phyloP scores from a whole-genome alignment of 176 grass and related monocot species.

The Musa beccarii region DNA sequence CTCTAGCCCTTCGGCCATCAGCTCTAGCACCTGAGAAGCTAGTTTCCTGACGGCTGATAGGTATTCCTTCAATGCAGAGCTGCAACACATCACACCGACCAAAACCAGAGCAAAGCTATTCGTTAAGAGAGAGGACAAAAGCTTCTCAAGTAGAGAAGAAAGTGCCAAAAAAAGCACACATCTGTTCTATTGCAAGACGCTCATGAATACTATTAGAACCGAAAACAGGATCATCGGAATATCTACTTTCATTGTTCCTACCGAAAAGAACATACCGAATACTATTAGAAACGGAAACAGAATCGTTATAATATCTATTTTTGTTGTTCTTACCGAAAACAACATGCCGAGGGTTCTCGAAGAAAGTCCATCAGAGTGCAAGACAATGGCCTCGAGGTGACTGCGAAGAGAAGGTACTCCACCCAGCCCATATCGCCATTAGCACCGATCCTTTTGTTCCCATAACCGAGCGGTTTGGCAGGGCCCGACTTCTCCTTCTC shows the following conservation, averaged over 20 bases:
- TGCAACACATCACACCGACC: neutral
- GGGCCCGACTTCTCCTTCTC: slow-evolving; percentile 47
- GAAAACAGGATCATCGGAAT: no score
- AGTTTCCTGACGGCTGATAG: neutral
- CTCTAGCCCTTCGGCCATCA: slow-evolving; percentile 2
- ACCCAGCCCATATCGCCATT: slow-evolving; percentile 84
- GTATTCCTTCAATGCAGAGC: neutral
- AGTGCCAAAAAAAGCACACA: neutral
- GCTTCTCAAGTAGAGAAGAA: no score
- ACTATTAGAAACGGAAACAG: no score
- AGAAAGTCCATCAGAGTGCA: neutral
- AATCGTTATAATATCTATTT: no score
- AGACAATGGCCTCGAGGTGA: neutral
- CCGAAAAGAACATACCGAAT: no score
- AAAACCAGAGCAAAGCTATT: no score
- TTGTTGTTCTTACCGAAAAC: neutral
- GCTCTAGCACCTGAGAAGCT: neutral
- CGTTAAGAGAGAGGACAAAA: no score
- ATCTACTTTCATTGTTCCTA: neutral
- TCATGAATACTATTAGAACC: no score
- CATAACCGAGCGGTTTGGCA: slow-evolving; percentile 51
- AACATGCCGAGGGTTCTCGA: neutral
- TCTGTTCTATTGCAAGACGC: neutral
- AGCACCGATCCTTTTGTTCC: slow-evolving; percentile 47
- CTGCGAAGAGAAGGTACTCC: slow-evolving; percentile 67